Evolutionary conservation across 139 green algal genomes (phyloP).

Genomic region (Tetraselmis chui): DNA sequence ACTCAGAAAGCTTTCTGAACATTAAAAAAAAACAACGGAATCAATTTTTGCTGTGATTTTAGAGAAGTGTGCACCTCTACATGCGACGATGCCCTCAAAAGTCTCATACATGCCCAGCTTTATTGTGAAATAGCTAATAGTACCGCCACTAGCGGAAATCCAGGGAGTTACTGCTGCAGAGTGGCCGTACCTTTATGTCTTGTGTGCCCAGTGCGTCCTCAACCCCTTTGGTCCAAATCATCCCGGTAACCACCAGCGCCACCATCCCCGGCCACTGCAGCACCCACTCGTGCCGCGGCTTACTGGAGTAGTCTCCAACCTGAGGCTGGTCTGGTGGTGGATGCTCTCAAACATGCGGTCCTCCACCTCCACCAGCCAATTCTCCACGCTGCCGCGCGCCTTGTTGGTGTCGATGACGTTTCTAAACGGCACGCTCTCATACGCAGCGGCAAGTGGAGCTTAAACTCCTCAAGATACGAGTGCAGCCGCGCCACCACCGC

Average conservation of each 20-base stretch:
- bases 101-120: too few relatives aligned
- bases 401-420: constrained; percentile 33
- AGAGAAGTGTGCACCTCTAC: too few relatives aligned
- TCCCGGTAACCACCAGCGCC: constrained; percentile 54
- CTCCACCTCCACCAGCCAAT: constrained; percentile 53
- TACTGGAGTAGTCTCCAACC: constrained; percentile 41
- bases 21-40: too few relatives aligned
- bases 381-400: constrained; percentile 49
- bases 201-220: constrained; percentile 21
- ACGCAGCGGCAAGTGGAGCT: constrained; percentile 27
- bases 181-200: not conserved
- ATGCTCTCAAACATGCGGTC: constrained; percentile 53
- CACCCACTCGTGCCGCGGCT: constrained; percentile 53
- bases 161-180: not conserved
- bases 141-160: not conserved
- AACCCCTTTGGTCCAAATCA: constrained; percentile 46
- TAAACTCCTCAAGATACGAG: constrained; percentile 34
- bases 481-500: constrained; percentile 41
- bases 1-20: too few relatives aligned
- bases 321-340: constrained; percentile 47
- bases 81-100: too few relatives aligned
- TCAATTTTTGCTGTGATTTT: too few relatives aligned
- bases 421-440: constrained; percentile 46
- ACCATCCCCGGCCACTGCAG: constrained; percentile 65
- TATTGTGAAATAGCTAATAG: constrained; percentile 5